phyloP scores from a whole-genome alignment of 2,329 filamentous ascomycete species.

The Colletotrichum kahawae region DNA sequence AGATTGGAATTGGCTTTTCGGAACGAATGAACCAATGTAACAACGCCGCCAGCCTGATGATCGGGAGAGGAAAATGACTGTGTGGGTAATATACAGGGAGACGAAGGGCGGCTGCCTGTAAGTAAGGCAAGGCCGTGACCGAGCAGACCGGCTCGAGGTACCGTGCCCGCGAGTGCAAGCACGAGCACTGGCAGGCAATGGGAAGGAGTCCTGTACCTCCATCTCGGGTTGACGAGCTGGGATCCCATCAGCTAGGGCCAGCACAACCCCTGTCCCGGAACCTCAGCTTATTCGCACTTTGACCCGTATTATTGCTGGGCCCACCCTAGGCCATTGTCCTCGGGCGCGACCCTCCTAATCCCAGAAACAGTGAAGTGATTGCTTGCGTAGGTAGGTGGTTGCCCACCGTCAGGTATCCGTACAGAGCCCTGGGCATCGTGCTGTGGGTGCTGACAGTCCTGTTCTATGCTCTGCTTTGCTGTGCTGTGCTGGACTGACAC shows the following conservation, averaged over 20 bases:
- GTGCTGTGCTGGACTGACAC: background rate
- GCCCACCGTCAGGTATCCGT: background rate
- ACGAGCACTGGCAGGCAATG: background rate
- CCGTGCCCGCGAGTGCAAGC: background rate
- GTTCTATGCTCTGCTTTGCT: background rate
- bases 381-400: background rate
- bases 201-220: background rate
- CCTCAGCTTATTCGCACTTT: constrained; percentile 9
- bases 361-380: background rate
- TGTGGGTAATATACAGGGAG: background rate
- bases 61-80: background rate
- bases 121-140: background rate
- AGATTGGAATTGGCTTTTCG: background rate
- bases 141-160: background rate
- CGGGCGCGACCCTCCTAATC: background rate
- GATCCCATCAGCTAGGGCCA: constrained; percentile 1
- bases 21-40: background rate
- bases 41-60: background rate
- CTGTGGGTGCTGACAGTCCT: background rate
- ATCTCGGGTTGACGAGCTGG: background rate
- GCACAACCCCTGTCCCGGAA: background rate
- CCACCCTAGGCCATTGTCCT: constrained; percentile 8
- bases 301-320: constrained; percentile 2
- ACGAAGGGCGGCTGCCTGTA: background rate
- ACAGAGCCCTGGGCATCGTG: background rate